Conservation (phyloP, 768 basidiomycete genomes). For the Saitozyma sp. region DNA sequence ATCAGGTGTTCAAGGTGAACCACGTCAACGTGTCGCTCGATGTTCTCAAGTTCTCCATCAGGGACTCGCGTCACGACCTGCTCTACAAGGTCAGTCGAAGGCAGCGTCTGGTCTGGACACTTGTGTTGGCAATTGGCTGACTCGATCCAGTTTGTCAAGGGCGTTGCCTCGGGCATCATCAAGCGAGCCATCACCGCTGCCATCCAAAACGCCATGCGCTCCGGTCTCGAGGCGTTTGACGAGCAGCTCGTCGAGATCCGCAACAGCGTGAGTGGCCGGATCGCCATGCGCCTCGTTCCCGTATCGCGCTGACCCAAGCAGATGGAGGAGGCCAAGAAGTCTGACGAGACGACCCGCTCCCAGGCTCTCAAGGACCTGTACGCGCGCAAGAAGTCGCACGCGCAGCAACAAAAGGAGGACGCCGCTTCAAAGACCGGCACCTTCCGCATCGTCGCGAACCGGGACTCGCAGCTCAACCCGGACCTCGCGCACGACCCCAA, state of each 20-base stretch:
- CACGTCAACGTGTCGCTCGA: slow-evolving; percentile 77
- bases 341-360: slow-evolving; percentile 43
- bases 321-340: slow-evolving; percentile 59
- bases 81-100: slow-evolving; percentile 69
- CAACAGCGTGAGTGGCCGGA: slow-evolving; percentile 24
- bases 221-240: slow-evolving; percentile 82
- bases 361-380: slow-evolving; percentile 47
- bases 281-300: too few species aligned
- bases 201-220: slow-evolving; percentile 67
- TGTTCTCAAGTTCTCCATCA: slow-evolving; percentile 82
- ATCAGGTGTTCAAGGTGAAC: slow-evolving; percentile 53
- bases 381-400: slow-evolving; percentile 55
- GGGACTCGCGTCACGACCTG: slow-evolving; percentile 85
- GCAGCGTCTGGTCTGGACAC: slow-evolving; percentile 60
- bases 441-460: slow-evolving; percentile 80
- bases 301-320: not conserved
- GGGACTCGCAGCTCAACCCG: slow-evolving; percentile 61
- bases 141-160: slow-evolving; percentile 65
- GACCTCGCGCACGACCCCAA: slow-evolving; percentile 63
- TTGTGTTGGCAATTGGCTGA: slow-evolving; percentile 55
- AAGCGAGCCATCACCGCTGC: slow-evolving; percentile 61
- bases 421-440: slow-evolving; percentile 55
- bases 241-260: slow-evolving; percentile 84
- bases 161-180: slow-evolving; percentile 56
- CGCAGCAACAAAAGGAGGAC: slow-evolving; percentile 56